Evolutionary conservation across 352 stramenopile genomes (phyloP).

Genomic region (Pythium rishiriense): DNA sequence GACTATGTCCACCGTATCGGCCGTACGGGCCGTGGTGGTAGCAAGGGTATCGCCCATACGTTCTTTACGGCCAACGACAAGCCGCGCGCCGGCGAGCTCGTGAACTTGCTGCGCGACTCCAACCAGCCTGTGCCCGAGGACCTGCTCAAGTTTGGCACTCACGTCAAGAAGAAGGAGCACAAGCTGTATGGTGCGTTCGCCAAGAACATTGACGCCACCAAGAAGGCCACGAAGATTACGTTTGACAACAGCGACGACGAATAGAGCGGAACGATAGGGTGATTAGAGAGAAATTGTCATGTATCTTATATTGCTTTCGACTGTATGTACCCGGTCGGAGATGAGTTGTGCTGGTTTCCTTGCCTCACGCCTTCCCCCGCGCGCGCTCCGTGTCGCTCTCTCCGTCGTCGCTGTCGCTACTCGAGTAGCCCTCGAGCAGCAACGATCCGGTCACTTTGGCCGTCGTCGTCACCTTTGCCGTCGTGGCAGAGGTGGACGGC

Average conservation of each 20-base stretch:
- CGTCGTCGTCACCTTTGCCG: neutral
- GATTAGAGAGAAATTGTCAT: neutral
- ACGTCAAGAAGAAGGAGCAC: slow-evolving; percentile 99
- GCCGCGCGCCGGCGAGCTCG: slow-evolving; percentile 94
- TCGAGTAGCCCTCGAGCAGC: slow-evolving; percentile 52
- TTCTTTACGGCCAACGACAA: slow-evolving; percentile 98
- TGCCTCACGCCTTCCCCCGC: too few species aligned
- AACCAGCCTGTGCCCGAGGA: slow-evolving; percentile 93
- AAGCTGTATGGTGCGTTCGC: slow-evolving; percentile 98
- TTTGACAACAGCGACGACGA: slow-evolving; percentile 87
- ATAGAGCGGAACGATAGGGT: slow-evolving; percentile 6
- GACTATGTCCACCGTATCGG: slow-evolving; percentile 97
- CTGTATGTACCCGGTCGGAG: too few species aligned
- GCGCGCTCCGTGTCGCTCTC: neutral
- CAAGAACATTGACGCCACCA: slow-evolving; percentile 92
- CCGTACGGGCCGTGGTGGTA: slow-evolving; percentile 92
- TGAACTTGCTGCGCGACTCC: slow-evolving; percentile 95
- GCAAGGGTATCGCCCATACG: slow-evolving; percentile 95
- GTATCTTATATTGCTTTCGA: slow-evolving; percentile 5
- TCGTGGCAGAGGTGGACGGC: neutral
- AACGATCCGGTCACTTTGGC: slow-evolving; percentile 16
- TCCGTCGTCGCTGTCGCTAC: slow-evolving; percentile 34
- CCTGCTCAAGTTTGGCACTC: slow-evolving; percentile 97
- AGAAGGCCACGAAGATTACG: slow-evolving; percentile 98
- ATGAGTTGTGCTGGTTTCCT: too few species aligned